Evolutionary conservation across 345 rosid genomes (phyloP).

Genomic region (Eutrema japonicum): DNA sequence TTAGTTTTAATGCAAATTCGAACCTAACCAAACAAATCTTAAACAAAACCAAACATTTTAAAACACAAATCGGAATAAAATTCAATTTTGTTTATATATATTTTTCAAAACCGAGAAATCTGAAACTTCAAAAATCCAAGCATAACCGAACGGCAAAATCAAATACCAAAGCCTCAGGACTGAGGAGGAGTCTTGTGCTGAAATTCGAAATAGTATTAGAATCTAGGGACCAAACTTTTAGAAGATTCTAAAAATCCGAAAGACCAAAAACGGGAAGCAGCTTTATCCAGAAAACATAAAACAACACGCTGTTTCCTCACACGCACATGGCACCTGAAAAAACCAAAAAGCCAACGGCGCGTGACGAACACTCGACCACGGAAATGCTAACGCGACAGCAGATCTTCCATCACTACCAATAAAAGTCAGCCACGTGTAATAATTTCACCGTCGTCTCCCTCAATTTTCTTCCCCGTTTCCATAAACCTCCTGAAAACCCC

Average conservation of each 20-base stretch:
- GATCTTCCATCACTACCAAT: slow-evolving; percentile 29
- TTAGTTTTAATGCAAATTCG: too few relatives aligned
- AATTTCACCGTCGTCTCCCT: not conserved
- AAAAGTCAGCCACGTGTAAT: slow-evolving; percentile 19
- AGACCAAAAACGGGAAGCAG: slow-evolving; percentile 27
- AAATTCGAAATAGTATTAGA: not conserved
- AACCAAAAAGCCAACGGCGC: slow-evolving; percentile 2
- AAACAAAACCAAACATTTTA: too few relatives aligned
- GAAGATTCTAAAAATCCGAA: not conserved
- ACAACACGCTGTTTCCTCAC: slow-evolving; percentile 10
- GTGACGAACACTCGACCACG: not conserved
- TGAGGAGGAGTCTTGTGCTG: too few relatives aligned
- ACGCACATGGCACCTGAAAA: slow-evolving; percentile 33
- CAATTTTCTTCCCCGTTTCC: slow-evolving; percentile 16
- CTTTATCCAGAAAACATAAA: slow-evolving; percentile 10
- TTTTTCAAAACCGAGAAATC: too few relatives aligned
- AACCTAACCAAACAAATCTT: too few relatives aligned
- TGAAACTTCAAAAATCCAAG: too few relatives aligned
- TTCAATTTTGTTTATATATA: too few relatives aligned
- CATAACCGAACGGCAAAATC: too few relatives aligned
- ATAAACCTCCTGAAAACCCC: slow-evolving; percentile 40
- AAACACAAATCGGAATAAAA: too few relatives aligned
- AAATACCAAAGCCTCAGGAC: too few relatives aligned
- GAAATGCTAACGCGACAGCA: not conserved
- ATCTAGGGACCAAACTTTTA: not conserved